Percentiles rank a stretch among this genome's conserved stretches.
phyloP scores from a whole-genome alignment of 169 alveolate species.

The Cryptosporidium sp. region DNA sequence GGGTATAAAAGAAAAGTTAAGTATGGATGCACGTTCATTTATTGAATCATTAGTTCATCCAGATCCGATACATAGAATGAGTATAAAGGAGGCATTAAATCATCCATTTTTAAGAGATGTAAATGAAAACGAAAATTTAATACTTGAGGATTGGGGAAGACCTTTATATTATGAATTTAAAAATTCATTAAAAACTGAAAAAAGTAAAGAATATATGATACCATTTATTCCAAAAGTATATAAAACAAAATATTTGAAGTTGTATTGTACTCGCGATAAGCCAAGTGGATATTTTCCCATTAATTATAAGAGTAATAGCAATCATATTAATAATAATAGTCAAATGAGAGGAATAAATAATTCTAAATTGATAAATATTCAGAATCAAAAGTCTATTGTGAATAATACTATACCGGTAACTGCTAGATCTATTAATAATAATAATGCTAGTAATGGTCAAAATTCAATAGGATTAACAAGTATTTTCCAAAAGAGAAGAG shows the following conservation, averaged over 20 bases:
- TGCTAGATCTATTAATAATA: background rate
- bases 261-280: constrained; percentile 49
- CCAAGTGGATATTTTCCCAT: constrained; percentile 58
- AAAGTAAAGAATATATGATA: background rate
- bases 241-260: constrained; percentile 23
- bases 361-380: background rate
- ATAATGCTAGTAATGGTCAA: background rate
- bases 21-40: constrained; percentile 39
- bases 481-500: background rate
- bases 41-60: constrained; percentile 39
- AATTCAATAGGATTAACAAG: background rate
- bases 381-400: background rate
- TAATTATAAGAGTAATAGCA: background rate
- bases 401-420: background rate
- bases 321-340: background rate
- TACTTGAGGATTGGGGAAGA: constrained; percentile 52
- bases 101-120: constrained; percentile 49
- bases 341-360: background rate
- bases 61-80: constrained; percentile 42
- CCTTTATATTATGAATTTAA: background rate
- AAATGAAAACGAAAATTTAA: constrained; percentile 18
- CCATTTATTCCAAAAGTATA: constrained; percentile 56
- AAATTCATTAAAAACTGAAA: background rate
- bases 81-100: constrained; percentile 40
- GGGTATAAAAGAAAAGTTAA: constrained; percentile 30